Evolutionary conservation across 306 rosid genomes (phyloP).

Genomic region (Lotus japonicus): DNA sequence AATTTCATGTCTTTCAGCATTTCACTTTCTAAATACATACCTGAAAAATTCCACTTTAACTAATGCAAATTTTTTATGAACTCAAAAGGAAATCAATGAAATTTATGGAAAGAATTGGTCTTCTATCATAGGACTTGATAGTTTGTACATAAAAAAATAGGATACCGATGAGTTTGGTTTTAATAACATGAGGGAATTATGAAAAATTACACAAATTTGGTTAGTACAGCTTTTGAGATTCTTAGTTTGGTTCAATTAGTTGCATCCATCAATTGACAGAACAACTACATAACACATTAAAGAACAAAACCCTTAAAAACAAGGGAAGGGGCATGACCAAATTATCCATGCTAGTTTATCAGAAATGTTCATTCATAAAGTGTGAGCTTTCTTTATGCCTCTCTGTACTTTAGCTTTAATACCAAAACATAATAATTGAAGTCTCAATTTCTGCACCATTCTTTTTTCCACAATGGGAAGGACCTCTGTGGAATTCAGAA

Average conservation of each 20-base stretch:
- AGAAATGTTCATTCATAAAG: neutral
- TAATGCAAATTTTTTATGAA: neutral
- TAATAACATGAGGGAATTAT: neutral
- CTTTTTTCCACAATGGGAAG: slow-evolving; percentile 7
- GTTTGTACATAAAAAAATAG: neutral
- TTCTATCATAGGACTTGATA: neutral
- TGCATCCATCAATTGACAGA: neutral
- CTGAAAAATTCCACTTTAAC: neutral
- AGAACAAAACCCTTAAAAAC: neutral
- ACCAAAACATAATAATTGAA: slow-evolving; percentile 8
- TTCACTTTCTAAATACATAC: neutral
- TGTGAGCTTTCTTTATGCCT: slow-evolving; percentile 10
- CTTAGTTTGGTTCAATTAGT: slow-evolving; percentile 14
- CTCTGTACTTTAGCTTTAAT: slow-evolving; percentile 19
- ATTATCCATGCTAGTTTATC: slow-evolving; percentile 5
- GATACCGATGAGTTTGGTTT: neutral
- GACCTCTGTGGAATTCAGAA: slow-evolving; percentile 21
- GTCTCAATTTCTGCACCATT: neutral
- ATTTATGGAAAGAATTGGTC: neutral
- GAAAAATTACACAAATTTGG: neutral
- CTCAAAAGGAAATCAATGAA: neutral
- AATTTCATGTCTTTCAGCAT: too few species aligned
- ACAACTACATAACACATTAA: neutral
- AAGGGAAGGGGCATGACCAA: neutral
- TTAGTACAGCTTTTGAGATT: neutral